These are phyloP conservation scores for Apiotrichum brassicae DNA, from an alignment of 1,284 basidiomycete genomes.

Conservation along the genomic window DNA sequence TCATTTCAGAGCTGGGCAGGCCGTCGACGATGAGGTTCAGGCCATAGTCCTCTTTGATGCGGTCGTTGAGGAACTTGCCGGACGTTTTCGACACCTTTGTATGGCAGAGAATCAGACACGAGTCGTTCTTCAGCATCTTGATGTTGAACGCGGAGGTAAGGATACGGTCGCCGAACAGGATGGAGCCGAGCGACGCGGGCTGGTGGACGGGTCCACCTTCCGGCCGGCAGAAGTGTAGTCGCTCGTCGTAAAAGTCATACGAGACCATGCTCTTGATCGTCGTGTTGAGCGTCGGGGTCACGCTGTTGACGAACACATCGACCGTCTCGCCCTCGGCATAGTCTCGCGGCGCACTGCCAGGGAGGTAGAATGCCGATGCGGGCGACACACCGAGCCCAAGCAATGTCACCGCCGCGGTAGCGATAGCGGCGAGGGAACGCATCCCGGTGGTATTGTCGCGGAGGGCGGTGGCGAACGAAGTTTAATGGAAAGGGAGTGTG, in stretches of 20 bases:
- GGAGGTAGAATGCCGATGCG: conserved; percentile 59
- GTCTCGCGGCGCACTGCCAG: conserved; percentile 69
- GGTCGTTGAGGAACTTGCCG: conserved; percentile 80
- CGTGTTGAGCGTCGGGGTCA: conserved; percentile 78
- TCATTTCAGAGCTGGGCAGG: conserved; percentile 88
- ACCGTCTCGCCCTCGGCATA: conserved; percentile 65
- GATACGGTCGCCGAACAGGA: conserved; percentile 92
- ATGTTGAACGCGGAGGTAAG: conserved; percentile 78
- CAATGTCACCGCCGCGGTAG: conserved; percentile 12
- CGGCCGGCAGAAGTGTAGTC: conserved; percentile 83
- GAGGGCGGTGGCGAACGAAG: neutral
- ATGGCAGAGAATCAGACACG: conserved; percentile 72
- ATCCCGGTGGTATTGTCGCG: neutral
- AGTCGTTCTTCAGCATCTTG: conserved; percentile 47
- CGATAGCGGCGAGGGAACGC: conserved; percentile 7
- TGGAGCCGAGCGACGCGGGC: conserved; percentile 83
- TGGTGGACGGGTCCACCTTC: conserved; percentile 67
- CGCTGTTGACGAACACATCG: conserved; percentile 67
- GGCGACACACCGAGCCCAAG: conserved; percentile 16
- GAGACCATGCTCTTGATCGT: conserved; percentile 56
- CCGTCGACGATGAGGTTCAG: conserved; percentile 94
- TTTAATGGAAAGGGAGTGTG: neutral
- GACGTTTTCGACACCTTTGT: conserved; percentile 54
- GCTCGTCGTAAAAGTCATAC: conserved; percentile 35
- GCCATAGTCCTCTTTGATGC: conserved; percentile 87